Evolutionary conservation across 768 basidiomycete species (phyloP), one percentile per base, ranked within the genome.

Genomic region (Rhizopogon rudus): DNA sequence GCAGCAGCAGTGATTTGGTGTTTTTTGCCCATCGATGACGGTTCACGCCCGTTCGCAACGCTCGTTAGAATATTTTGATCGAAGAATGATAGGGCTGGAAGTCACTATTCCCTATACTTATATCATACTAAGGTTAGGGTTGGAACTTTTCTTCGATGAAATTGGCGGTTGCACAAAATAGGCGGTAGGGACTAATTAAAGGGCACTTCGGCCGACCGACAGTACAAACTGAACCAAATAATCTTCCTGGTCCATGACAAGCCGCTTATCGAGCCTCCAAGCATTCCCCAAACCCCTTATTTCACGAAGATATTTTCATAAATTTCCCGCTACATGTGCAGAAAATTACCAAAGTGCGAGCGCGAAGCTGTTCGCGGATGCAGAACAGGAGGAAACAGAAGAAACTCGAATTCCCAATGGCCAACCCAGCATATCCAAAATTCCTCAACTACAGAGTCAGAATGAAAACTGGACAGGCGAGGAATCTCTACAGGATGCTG

Each of bases 381-480:
- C 87, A 35, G 74, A 71, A 13, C 67, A 61, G 37, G 83, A 85
- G 61, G 83, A 82, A 60, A 68, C 72, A 3, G 74, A 78, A 56
- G 67, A 70, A 44, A 52, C 59, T 17, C 52, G 44, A 37, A 52
- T 50, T 46, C 56, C 22, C 40, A 54, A 20, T 49, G 31, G 45
- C 9, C 57, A 61, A 37, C 54, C 60, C 5, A 56, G 53, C 2
- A 57, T 52, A 3, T 58, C 62, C 50, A 57, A 65, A 28, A 60
- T 68, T 52, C 61, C 59, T 51, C 69, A 58, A 31, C 60, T 75
- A 48, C 75, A 79, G 59, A 73, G 70, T 46, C 75, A 80, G 60
- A 73, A 86, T 35, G 74, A 80, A 54, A 86, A 91, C 64, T 92
- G 89, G 91, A 81, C 80, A 1, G 89, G 89, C 0, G 88, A 93